Conservation (phyloP, 176 grass and related monocot species). For the Oryza meridionalis region DNA sequence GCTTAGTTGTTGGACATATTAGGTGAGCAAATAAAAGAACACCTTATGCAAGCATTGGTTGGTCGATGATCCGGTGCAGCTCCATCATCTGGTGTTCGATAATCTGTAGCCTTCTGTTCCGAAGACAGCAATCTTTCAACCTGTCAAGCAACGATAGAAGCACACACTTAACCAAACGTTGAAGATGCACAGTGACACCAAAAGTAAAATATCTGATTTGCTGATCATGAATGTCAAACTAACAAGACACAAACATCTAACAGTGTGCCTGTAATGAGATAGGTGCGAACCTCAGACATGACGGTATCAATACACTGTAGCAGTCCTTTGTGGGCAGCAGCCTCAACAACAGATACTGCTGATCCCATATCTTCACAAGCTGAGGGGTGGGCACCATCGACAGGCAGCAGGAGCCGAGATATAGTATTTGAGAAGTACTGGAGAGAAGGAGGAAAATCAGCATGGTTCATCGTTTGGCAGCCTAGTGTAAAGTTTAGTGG, state of each 20-base stretch:
- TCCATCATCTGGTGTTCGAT: slow-evolving; percentile 93
- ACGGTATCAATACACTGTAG: slow-evolving; percentile 97
- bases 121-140: slow-evolving; percentile 95
- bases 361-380: slow-evolving; percentile 97
- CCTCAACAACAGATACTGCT: slow-evolving; percentile 90
- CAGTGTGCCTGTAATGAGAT: slow-evolving; percentile 7
- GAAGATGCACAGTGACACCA: slow-evolving; percentile 8
- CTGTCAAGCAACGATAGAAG: slow-evolving; percentile 44
- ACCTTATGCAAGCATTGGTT: slow-evolving; percentile 97
- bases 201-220: slow-evolving; percentile 6
- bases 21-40: slow-evolving; percentile 39
- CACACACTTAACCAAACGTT: slow-evolving; percentile 27
- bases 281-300: slow-evolving; percentile 78
- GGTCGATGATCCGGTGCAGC: slow-evolving; percentile 90
- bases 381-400: slow-evolving; percentile 81
- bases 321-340: slow-evolving; percentile 93
- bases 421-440: slow-evolving; percentile 98
- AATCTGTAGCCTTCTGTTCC: slow-evolving; percentile 96
- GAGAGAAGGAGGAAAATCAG: slow-evolving; percentile 29
- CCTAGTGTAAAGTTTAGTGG: slow-evolving; percentile 37
- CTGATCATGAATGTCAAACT: slow-evolving; percentile 4
- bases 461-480: slow-evolving; percentile 33
- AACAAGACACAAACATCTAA: slow-evolving; percentile 16
- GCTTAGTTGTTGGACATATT: slow-evolving; percentile 43
- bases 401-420: slow-evolving; percentile 85